These are phyloP conservation scores for Oryza glumipatula DNA, from an alignment of 176 grass and related monocot genomes.

Conservation along the genomic window DNA sequence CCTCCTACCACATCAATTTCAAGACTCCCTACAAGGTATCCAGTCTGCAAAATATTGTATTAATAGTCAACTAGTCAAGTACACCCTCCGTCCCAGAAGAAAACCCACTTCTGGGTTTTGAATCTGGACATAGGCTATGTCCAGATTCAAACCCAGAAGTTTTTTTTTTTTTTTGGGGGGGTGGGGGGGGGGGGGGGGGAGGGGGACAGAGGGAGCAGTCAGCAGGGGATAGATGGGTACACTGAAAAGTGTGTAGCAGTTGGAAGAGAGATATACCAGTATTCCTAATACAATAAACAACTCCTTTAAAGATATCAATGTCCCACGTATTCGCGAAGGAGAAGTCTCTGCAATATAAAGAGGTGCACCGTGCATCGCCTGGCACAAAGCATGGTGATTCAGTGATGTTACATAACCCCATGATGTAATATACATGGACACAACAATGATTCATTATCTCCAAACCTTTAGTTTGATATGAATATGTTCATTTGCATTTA, in stretches of 20 bases:
- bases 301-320: conserved; percentile 96
- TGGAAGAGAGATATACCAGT: conserved; percentile 57
- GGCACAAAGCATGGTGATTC: conserved; percentile 40
- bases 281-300: conserved; percentile 97
- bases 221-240: conserved; percentile 17
- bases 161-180: no score
- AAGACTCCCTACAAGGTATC: conserved; percentile 82
- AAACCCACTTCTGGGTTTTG: no score
- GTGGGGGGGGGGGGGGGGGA: no score
- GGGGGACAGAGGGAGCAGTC: background rate
- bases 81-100: background rate
- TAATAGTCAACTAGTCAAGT: conserved; percentile 22
- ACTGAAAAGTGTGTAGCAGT: conserved; percentile 10
- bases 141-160: no score
- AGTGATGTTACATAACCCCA: conserved; percentile 11
- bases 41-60: conserved; percentile 60
- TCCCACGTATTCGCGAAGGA: conserved; percentile 91
- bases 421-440: background rate
- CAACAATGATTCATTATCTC: background rate
- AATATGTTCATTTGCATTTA: conserved; percentile 24
- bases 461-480: conserved; percentile 11
- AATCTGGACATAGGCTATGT: no score
- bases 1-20: conserved; percentile 77
- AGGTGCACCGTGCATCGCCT: conserved; percentile 97
- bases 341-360: conserved; percentile 97